A percentile compares a stretch with the other conserved stretches of the same genome.
Conservation (phyloP, 805 yeast species). For the Yarrowia deformans region DNA sequence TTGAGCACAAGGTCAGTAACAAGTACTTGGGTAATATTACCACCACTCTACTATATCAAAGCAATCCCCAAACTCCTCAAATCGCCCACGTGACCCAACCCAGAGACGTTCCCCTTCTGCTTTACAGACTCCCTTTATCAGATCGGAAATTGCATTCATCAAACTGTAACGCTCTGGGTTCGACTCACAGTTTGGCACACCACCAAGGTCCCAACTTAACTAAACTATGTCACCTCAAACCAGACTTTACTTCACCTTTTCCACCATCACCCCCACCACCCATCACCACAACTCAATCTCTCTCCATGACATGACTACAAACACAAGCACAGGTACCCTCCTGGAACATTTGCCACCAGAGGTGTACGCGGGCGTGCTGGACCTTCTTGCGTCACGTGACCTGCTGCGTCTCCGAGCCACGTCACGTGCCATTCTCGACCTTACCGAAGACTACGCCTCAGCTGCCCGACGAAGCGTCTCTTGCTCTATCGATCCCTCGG, state of each 20-base stretch:
- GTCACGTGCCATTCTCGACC: background rate
- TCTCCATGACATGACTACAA: background rate
- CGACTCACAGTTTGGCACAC: no score
- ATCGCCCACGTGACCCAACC: no score
- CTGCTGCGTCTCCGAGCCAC: background rate
- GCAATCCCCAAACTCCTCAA: no score
- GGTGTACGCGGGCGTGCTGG: background rate
- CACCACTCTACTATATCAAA: no score
- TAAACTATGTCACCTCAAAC: no score
- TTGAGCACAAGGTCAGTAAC: no score
- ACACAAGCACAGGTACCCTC: background rate
- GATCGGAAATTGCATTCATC: background rate
- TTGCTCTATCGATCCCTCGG: background rate
- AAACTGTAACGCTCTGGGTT: no score
- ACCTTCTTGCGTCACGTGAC: background rate
- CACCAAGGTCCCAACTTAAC: no score
- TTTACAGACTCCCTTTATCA: background rate
- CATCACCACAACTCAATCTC: conserved; percentile 11
- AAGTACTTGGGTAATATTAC: no score
- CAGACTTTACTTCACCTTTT: no score
- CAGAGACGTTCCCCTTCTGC: no score
- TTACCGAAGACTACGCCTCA: background rate
- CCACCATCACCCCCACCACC: background rate
- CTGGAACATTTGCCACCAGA: conserved; percentile 26
- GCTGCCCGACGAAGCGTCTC: background rate